phyloP scores from a whole-genome alignment of 2,329 filamentous ascomycete species.

The Aspergillus ruber region DNA sequence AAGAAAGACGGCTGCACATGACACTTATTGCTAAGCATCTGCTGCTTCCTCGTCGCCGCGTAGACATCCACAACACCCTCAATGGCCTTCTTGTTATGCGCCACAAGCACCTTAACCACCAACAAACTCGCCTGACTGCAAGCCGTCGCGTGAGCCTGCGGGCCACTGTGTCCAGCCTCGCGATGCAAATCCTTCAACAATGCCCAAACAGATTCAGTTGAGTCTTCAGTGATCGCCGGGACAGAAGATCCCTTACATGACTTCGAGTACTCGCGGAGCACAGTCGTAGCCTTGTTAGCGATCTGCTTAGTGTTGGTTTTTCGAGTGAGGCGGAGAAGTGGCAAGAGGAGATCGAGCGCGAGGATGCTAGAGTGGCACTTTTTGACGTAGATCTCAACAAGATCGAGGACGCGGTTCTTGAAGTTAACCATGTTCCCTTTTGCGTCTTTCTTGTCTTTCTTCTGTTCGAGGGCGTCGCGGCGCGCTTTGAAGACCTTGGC shows the following conservation, averaged over 20 bases:
- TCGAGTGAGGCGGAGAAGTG: conserved; percentile 68
- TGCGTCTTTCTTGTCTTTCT: conserved; percentile 79
- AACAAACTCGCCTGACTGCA: conserved; percentile 56
- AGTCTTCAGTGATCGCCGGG: conserved; percentile 31
- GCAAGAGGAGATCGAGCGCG: conserved; percentile 64
- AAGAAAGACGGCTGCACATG: conserved; percentile 62
- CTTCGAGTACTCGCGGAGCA: conserved; percentile 67
- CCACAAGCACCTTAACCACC: conserved; percentile 39
- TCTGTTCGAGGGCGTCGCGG: conserved; percentile 61
- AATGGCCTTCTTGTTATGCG: conserved; percentile 46
- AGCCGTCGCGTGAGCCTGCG: conserved; percentile 66
- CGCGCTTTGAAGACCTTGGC: conserved; percentile 78
- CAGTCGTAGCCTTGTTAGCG: conserved; percentile 63
- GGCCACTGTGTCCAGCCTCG: conserved; percentile 49
- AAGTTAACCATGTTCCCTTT: conserved; percentile 88
- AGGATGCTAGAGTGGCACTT: conserved; percentile 64
- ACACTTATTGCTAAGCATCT: conserved; percentile 51
- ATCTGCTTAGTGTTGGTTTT: conserved; percentile 72
- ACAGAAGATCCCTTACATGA: conserved; percentile 48
- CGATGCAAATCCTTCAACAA: conserved; percentile 63
- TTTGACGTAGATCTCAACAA: conserved; percentile 78
- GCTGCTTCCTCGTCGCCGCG: conserved; percentile 53
- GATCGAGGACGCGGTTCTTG: conserved; percentile 86
- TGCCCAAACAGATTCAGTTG: conserved; percentile 36
- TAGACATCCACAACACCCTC: conserved; percentile 59